Evolutionary conservation across 768 basidiomycete genomes (phyloP).

Genomic region (Hydnomerulius pinastri): DNA sequence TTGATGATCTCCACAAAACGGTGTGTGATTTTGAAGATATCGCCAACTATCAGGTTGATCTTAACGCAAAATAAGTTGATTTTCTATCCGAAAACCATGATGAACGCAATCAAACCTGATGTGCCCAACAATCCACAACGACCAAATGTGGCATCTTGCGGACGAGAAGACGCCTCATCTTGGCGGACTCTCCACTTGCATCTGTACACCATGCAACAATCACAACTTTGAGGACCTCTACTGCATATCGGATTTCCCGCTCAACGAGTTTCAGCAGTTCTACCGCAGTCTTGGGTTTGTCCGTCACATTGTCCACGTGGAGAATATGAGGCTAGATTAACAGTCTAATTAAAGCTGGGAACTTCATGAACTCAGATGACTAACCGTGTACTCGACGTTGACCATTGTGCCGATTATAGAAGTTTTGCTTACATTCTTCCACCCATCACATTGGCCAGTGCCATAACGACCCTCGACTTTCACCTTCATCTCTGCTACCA

Average conservation of each 20-base stretch:
- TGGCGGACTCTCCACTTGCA: conserved; percentile 25
- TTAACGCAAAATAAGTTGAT: not conserved
- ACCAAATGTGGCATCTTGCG: not conserved
- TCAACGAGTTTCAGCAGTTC: conserved; percentile 23
- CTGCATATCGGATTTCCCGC: conserved; percentile 23
- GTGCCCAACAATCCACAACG: not conserved
- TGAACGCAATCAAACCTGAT: not conserved
- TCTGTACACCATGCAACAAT: conserved; percentile 28
- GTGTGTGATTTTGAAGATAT: conserved; percentile 25
- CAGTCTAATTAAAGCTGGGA: too few relatives aligned
- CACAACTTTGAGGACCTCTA: conserved; percentile 14
- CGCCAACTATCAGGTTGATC: conserved; percentile 37
- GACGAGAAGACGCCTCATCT: conserved; percentile 19
- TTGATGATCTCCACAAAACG: conserved; percentile 18
- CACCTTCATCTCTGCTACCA: not conserved
- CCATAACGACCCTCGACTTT: not conserved
- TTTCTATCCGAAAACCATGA: not conserved
- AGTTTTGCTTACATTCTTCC: conserved; percentile 31
- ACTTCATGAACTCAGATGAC: too few relatives aligned
- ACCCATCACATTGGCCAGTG: conserved; percentile 32
- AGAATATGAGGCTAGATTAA: conserved; percentile 23
- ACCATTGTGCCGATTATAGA: conserved; percentile 26
- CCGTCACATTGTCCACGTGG: conserved; percentile 23
- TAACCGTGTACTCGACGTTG: conserved; percentile 24
- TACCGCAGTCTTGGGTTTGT: conserved; percentile 26